A percentile compares a stretch with the other conserved stretches of the same genome.
phyloP scores from a whole-genome alignment of 2,329 filamentous ascomycete genomes.

The Bimuria novae-zelandiae region DNA sequence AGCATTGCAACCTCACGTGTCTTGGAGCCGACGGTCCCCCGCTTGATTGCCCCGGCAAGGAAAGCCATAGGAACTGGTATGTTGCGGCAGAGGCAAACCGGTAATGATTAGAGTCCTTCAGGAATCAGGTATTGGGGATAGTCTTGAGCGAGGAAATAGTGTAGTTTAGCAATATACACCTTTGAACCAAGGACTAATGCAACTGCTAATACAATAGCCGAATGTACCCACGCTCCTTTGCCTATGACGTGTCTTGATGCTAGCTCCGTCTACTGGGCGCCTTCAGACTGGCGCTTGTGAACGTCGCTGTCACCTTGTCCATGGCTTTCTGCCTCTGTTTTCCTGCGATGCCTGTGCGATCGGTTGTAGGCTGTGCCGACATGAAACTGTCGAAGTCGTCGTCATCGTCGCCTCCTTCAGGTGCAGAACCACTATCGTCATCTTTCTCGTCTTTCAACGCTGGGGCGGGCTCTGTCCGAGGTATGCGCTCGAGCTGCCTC shows the following conservation, averaged over 20 bases:
- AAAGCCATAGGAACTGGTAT: no score
- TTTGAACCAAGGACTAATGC: no score
- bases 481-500: conserved; percentile 64
- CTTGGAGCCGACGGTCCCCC: no score
- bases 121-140: no score
- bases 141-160: no score
- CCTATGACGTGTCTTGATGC: background rate
- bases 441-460: conserved; percentile 49
- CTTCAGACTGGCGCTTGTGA: conserved; percentile 37
- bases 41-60: no score
- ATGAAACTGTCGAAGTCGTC: conserved; percentile 93
- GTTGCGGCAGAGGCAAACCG: no score
- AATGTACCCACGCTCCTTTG: no score
- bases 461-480: conserved; percentile 56
- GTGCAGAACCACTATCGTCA: conserved; percentile 62
- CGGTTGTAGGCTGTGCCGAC: conserved; percentile 85
- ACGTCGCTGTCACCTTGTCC: conserved; percentile 36
- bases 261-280: conserved; percentile 23
- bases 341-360: conserved; percentile 74
- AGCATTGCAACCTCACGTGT: no score
- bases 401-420: conserved; percentile 69
- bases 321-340: conserved; percentile 59
- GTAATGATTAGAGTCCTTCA: no score
- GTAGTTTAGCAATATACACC: no score
- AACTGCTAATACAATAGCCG: no score